These are phyloP conservation scores for Monilinia aucupariae DNA, from an alignment of 2,329 filamentous ascomycete genomes.

Conservation along the genomic window DNA sequence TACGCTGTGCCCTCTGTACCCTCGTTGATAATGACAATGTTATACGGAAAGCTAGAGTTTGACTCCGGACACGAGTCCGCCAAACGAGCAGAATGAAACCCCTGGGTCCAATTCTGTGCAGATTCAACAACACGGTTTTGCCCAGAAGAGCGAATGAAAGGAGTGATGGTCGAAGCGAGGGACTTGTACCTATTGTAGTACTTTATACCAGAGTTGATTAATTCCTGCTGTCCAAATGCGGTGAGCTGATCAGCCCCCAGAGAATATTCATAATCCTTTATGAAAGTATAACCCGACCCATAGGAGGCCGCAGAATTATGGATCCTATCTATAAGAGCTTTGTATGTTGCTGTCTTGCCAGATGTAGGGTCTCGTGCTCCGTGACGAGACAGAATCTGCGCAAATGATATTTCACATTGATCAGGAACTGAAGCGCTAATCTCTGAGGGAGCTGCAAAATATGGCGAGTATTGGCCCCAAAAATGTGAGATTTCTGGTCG, in stretches of 20 bases:
- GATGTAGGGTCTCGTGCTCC: constrained; percentile 76
- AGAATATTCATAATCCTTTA: constrained; percentile 64
- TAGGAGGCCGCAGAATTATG: constrained; percentile 53
- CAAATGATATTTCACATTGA: constrained; percentile 73
- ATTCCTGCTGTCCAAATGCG: constrained; percentile 59
- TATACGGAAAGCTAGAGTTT: constrained; percentile 43
- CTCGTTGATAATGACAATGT: constrained; percentile 67
- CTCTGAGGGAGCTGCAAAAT: constrained; percentile 66
- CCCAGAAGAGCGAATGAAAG: constrained; percentile 68
- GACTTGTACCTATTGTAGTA: constrained; percentile 69
- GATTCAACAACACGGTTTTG: constrained; percentile 69
- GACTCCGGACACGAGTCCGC: constrained; percentile 38
- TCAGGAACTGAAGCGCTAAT: constrained; percentile 55
- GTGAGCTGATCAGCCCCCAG: constrained; percentile 67
- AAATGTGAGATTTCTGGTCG: constrained; percentile 33
- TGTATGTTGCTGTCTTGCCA: constrained; percentile 61
- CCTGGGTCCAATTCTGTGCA: constrained; percentile 68
- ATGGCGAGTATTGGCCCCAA: constrained; percentile 89
- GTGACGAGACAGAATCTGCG: constrained; percentile 75
- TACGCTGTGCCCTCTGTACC: constrained; percentile 45
- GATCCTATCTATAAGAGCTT: constrained; percentile 58
- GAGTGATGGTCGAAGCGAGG: constrained; percentile 52
- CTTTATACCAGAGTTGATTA: constrained; percentile 68
- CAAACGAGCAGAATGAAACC: constrained; percentile 53
- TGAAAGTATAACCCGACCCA: constrained; percentile 59